These are phyloP conservation scores for Salix viminalis DNA, from an alignment of 345 rosid genomes.

Conservation along the genomic window DNA sequence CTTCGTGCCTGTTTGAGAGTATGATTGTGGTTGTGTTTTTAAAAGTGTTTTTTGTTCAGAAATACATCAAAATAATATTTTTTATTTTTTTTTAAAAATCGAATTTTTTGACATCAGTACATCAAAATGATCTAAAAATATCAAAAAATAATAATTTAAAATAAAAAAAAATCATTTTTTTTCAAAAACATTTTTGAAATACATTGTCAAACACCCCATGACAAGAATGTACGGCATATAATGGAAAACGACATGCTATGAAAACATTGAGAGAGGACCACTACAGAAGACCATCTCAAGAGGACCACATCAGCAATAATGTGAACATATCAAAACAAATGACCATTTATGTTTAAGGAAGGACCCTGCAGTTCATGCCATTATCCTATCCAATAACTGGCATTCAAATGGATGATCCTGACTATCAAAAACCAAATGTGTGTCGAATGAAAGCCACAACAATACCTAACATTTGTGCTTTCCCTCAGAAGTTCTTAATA, in stretches of 20 bases:
- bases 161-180: too few species aligned
- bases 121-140: too few species aligned
- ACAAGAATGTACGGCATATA: constrained; percentile 7
- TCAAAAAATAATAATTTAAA: too few species aligned
- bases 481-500: neutral
- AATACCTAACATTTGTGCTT: neutral
- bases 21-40: too few species aligned
- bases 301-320: constrained; percentile 36
- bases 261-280: constrained; percentile 28
- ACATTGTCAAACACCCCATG: too few species aligned
- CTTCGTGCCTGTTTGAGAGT: neutral
- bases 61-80: neutral
- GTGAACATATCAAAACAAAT: constrained; percentile 12
- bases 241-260: neutral
- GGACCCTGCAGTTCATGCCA: constrained; percentile 11
- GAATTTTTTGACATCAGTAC: rapidly evolving
- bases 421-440: neutral
- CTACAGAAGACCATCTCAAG: constrained; percentile 10
- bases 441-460: neutral
- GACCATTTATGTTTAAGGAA: constrained; percentile 10
- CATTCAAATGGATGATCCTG: neutral
- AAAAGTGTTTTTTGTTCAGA: too few species aligned
- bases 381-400: neutral
- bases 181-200: too few species aligned
- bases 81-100: too few species aligned